Percentiles rank a stretch among this genome's conserved stretches.
Evolutionary conservation across 371 early-diverging fungal genomes (phyloP).

Genomic region (Dichotomocladium elegans): DNA sequence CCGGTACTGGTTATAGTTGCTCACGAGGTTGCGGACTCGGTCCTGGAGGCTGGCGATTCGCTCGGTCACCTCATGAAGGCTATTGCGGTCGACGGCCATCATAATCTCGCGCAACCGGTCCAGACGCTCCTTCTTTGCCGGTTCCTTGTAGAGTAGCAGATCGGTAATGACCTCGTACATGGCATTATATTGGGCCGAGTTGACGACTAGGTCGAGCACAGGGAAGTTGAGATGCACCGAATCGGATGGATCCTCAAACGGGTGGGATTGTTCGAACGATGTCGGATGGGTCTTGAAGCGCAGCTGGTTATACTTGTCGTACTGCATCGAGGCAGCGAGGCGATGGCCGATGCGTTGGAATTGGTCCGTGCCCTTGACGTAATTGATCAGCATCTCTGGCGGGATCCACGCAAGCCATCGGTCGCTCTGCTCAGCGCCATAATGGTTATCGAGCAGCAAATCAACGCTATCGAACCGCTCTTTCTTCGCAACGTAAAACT

Average conservation of each 20-base stretch:
- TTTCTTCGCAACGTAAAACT: constrained; percentile 72
- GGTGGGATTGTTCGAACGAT: constrained; percentile 25
- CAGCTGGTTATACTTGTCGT: constrained; percentile 80
- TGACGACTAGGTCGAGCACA: constrained; percentile 60
- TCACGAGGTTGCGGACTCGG: constrained; percentile 44
- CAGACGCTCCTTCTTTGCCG: constrained; percentile 65
- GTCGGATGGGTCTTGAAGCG: constrained; percentile 39
- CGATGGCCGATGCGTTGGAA: constrained; percentile 74
- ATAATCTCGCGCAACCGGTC: constrained; percentile 72
- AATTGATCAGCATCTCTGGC: constrained; percentile 71
- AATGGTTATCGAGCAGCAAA: constrained; percentile 42
- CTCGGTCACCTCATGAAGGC: constrained; percentile 49
- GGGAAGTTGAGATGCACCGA: constrained; percentile 66
- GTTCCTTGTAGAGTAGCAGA: constrained; percentile 80
- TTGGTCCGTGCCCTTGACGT: constrained; percentile 47
- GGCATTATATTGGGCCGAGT: constrained; percentile 70
- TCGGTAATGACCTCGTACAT: constrained; percentile 72
- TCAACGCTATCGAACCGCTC: constrained; percentile 60
- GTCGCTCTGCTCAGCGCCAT: constrained; percentile 44
- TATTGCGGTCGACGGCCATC: constrained; percentile 64
- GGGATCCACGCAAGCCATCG: constrained; percentile 89
- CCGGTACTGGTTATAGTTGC: constrained; percentile 30
- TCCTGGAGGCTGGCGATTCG: constrained; percentile 67
- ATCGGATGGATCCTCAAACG: constrained; percentile 56
- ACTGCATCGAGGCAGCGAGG: constrained; percentile 68